These are phyloP conservation scores for Umbelopsis ramanniana DNA, from an alignment of 192 early-diverging fungal genomes.

Conservation along the genomic window DNA sequence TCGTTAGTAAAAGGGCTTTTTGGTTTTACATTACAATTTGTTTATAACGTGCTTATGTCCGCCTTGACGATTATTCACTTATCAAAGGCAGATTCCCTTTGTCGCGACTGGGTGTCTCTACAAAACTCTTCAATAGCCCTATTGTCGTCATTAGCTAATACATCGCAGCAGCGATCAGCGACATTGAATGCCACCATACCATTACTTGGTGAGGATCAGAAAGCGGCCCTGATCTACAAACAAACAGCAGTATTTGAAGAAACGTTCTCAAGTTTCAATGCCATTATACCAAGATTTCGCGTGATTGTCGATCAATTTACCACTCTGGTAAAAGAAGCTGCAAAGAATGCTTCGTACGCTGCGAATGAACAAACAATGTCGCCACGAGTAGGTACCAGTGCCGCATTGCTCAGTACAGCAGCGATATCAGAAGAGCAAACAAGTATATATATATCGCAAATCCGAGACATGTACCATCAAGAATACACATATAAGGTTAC, in stretches of 20 bases:
- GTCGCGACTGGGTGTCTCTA: conserved; percentile 2
- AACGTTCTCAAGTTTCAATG: not conserved
- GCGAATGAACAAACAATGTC: not conserved
- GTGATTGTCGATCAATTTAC: not conserved
- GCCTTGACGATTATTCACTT: not conserved
- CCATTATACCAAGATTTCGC: not conserved
- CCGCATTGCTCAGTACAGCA: not conserved
- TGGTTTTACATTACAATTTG: not conserved
- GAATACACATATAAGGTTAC: conserved; percentile 4
- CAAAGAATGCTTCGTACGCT: not conserved
- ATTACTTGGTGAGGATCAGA: not conserved
- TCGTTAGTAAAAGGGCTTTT: too few relatives aligned
- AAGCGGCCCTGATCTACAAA: conserved; percentile 4
- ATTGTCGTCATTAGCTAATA: not conserved
- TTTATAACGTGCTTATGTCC: not conserved
- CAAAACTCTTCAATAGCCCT: not conserved
- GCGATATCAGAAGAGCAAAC: conserved; percentile 5
- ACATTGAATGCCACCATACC: not conserved
- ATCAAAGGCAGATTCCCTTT: conserved; percentile 7
- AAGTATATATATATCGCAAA: not conserved
- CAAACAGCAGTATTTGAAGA: conserved; percentile 2
- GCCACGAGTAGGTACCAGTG: not conserved
- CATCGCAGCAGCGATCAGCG: conserved; percentile 5
- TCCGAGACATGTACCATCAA: not conserved
- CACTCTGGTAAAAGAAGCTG: not conserved